Conservation (phyloP, 805 yeast genomes). For the Lipomyces yamadae region DNA sequence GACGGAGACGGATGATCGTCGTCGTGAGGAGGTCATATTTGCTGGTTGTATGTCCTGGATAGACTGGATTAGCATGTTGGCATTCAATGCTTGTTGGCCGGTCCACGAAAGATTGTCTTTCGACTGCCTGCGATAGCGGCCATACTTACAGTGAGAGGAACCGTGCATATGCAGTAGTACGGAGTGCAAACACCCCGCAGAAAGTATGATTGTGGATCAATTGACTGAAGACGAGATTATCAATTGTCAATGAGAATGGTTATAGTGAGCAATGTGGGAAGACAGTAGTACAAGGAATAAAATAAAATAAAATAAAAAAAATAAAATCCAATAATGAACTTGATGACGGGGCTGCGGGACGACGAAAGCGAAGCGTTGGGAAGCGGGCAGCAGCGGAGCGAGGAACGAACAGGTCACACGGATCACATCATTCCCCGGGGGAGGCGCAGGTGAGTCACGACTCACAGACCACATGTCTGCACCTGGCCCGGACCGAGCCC, state of each 20-base stretch:
- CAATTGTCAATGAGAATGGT: too few relatives aligned
- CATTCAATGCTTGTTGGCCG: background rate
- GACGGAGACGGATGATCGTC: slow-evolving; percentile 34
- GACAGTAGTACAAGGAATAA: too few relatives aligned
- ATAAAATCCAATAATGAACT: background rate
- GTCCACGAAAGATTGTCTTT: background rate
- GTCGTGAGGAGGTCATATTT: slow-evolving; percentile 23
- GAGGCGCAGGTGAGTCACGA: slow-evolving; percentile 2
- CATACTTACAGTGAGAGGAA: slow-evolving; percentile 18
- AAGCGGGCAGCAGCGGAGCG: slow-evolving; percentile 4
- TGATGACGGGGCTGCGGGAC: background rate
- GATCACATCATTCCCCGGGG: slow-evolving; percentile 5
- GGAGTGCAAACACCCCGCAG: slow-evolving; percentile 1
- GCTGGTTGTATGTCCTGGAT: slow-evolving; percentile 19
- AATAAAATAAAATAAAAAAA: background rate
- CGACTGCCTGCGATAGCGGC: background rate
- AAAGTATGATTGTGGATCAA: background rate
- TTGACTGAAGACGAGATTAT: background rate
- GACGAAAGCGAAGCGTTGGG: slow-evolving; percentile 1
- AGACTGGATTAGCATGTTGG: background rate
- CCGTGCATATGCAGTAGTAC: slow-evolving; percentile 8
- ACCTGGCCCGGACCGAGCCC: background rate
- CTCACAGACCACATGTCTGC: slow-evolving; percentile 11
- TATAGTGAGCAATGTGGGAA: too few relatives aligned
- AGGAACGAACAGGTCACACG: slow-evolving; percentile 10